Evolutionary conservation across 2,329 filamentous ascomycete species (phyloP), one percentile per base, ranked within the genome.

Genomic region (Cytospora piceae): DNA sequence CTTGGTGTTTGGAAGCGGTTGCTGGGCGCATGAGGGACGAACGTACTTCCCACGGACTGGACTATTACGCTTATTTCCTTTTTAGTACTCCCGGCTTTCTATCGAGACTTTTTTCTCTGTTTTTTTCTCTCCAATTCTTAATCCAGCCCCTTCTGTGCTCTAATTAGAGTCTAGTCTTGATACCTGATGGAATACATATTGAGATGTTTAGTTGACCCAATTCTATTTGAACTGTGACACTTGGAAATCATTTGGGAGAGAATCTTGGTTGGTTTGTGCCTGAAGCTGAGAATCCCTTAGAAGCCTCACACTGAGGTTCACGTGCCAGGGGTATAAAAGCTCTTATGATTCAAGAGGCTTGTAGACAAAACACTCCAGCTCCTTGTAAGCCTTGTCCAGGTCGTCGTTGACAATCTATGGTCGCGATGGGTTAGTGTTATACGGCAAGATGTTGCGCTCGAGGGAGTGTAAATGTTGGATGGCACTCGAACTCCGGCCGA

Each of bases 341-440:
- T 34, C 39, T 66, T 5, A 68, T 51, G 63, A 53, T 31, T 68
- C 66, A 14, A 49, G 51, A n/a, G 73, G 67, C 70, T 77, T 76
- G 73, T 81, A 83, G 63, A 85, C 75, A 67, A 78, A 84, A 5
- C 76, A 76, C 67, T 84, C 86, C 27, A 87, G 74, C 72, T 85
- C 77, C 73, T 78, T 77, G 74, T 83, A 86, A 0, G 85, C 83
- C 67, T 72, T 77, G 58, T 83, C 81, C 24, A 85, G 75, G 71
- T 84, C 74, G 63, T 79, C 76, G 66, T 79, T 79, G 65, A 77
- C 72, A 8, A 79, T 75, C 66, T 68, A 54, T 32, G 11, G 24
- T 6, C 31, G 7, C 32, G n/a, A 32, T 24, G 20, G 22, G 49
- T 68, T 11, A 68, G 66, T 46, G 56, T 22, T 37, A n/a, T 49